These are phyloP conservation scores for Penicillium brevicompactum DNA, from an alignment of 2,329 filamentous ascomycete species.

Conservation along the genomic window DNA sequence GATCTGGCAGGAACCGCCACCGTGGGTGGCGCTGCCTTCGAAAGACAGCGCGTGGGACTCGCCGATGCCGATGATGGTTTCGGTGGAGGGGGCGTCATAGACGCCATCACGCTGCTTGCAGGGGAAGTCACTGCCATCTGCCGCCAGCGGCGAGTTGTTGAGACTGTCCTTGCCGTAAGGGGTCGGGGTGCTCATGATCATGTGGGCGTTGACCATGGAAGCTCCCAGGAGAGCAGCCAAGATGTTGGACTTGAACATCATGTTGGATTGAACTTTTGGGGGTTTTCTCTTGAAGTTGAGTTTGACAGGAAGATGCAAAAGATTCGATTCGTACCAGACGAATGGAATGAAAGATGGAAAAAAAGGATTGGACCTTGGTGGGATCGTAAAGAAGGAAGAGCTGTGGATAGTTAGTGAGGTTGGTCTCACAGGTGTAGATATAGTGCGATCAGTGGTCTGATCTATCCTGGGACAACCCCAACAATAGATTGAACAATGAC, in stretches of 20 bases:
- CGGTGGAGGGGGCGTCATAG: conserved; percentile 44
- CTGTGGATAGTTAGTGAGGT: not conserved
- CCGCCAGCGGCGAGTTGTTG: conserved; percentile 66
- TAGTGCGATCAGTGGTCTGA: not conserved
- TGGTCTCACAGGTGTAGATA: conserved; percentile 1
- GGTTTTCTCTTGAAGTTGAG: conserved; percentile 2
- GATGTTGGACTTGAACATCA: conserved; percentile 33
- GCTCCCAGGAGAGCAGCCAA: conserved; percentile 52
- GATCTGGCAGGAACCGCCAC: conserved; percentile 90
- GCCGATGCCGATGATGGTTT: conserved; percentile 67
- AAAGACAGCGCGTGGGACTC: conserved; percentile 65
- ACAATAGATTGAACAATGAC: not conserved
- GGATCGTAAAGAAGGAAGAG: conserved; percentile 12
- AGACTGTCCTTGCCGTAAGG: conserved; percentile 59
- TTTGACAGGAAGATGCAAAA: conserved; percentile 23
- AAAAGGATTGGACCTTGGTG: conserved; percentile 26
- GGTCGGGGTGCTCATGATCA: conserved; percentile 69
- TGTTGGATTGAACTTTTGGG: conserved; percentile 19
- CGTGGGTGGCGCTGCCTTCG: conserved; percentile 74
- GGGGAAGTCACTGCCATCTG: conserved; percentile 70
- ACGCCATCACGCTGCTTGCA: conserved; percentile 68
- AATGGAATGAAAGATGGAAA: conserved; percentile 21
- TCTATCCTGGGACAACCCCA: not conserved
- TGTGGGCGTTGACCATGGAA: conserved; percentile 69
- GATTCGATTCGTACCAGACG: conserved; percentile 41